Conservation (phyloP, 2,329 filamentous ascomycete species). For the Neophaeococcomyces mojaviensis region DNA sequence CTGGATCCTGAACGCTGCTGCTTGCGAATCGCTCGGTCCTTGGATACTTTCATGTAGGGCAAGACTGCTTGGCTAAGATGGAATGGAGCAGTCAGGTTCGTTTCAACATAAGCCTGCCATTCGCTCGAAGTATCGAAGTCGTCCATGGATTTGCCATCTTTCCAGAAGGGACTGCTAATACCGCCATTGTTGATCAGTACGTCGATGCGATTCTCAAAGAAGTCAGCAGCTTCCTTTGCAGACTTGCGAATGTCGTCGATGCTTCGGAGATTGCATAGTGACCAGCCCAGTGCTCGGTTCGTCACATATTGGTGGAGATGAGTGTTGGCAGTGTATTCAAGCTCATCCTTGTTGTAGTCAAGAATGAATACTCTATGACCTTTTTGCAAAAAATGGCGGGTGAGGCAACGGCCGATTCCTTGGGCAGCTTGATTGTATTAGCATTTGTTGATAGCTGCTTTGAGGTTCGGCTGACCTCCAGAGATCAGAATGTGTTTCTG, state of each 20-base stretch:
- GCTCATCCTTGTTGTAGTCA: conserved; percentile 36
- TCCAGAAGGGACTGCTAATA: conserved; percentile 33
- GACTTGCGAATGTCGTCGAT: conserved; percentile 30
- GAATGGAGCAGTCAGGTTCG: conserved; percentile 42
- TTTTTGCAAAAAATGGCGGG: conserved; percentile 34
- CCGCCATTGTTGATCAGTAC: conserved; percentile 35
- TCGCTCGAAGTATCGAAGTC: conserved; percentile 34
- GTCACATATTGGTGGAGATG: conserved; percentile 27
- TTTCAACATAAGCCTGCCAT: conserved; percentile 42
- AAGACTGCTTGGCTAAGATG: conserved; percentile 41
- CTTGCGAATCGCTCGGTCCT: conserved; percentile 10
- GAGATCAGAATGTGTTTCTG: conserved; percentile 2
- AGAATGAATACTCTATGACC: conserved; percentile 41
- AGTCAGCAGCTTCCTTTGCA: conserved; percentile 29
- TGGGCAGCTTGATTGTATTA: conserved; percentile 1
- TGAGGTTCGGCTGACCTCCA: conserved; percentile 31
- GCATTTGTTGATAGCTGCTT: not conserved
- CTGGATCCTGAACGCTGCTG: conserved; percentile 24
- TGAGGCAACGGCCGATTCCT: conserved; percentile 40
- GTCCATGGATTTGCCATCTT: conserved; percentile 40
- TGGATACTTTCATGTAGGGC: conserved; percentile 37
- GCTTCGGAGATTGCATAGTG: conserved; percentile 37
- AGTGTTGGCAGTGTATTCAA: conserved; percentile 29
- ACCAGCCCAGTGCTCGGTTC: conserved; percentile 26
- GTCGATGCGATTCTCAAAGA: conserved; percentile 33